These are phyloP conservation scores for Xylaria venustula DNA, from an alignment of 495 filamentous ascomycete species.

Conservation along the genomic window DNA sequence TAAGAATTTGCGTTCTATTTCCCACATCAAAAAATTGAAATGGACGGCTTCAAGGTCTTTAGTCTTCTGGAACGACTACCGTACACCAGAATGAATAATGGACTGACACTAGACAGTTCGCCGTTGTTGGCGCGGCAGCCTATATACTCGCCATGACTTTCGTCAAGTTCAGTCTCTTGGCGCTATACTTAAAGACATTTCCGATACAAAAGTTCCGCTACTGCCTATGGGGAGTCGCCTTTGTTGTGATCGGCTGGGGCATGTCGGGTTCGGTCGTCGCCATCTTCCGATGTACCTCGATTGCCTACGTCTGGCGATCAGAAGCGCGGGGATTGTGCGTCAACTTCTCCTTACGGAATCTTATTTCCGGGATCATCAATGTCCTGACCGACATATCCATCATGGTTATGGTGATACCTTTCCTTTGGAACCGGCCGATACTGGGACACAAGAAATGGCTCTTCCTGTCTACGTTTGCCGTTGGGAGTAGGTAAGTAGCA, in stretches of 20 bases:
- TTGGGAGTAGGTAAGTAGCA: conserved; percentile 12
- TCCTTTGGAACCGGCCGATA: neutral
- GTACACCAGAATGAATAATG: neutral
- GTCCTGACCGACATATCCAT: conserved; percentile 14
- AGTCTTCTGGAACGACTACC: neutral
- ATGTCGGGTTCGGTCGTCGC: conserved; percentile 10
- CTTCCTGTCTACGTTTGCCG: conserved; percentile 4
- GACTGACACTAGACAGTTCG: conserved; percentile 4
- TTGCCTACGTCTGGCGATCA: conserved; percentile 13
- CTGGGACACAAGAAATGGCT: conserved; percentile 11
- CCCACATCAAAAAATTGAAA: neutral
- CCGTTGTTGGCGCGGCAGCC: conserved; percentile 6
- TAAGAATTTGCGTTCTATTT: neutral
- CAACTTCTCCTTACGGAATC: conserved; percentile 6
- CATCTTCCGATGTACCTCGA: conserved; percentile 17
- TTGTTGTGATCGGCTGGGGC: conserved; percentile 11
- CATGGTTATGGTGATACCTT: conserved; percentile 9
- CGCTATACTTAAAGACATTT: conserved; percentile 11
- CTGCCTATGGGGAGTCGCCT: conserved; percentile 2
- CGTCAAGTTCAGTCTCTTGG: conserved; percentile 16
- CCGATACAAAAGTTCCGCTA: conserved; percentile 3
- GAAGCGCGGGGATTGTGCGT: conserved; percentile 4
- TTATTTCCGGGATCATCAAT: conserved; percentile 16
- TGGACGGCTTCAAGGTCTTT: too few species aligned
- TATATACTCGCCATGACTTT: conserved; percentile 14